Evolutionary conservation across 345 rosid species (phyloP), one percentile per base, ranked within the genome.

Genomic region (Pugionium dolabratum): DNA sequence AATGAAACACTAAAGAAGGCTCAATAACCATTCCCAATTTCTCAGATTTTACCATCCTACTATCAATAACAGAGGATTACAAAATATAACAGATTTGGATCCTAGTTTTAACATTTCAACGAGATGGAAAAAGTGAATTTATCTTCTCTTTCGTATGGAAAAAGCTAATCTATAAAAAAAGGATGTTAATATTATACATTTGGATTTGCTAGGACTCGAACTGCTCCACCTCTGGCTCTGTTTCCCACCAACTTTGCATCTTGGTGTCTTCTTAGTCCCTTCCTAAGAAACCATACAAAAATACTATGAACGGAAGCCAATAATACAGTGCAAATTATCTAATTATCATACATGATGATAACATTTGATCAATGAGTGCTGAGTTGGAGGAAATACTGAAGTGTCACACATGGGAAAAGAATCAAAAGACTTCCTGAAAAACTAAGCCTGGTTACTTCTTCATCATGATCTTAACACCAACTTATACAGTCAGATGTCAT

Each of bases 171-270:
- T 18, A 18, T 0, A 18, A 18, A 18, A 50, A 52, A 73, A 71
- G 71, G 72, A 62, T 76, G 4, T 79, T 62, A 75, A 83, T 67
- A 62, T 77, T 80, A 73, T 83, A 91, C 96, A 78, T 91, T 85
- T 54, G 94, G 79, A 71, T 75, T 83, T 1, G 94, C 93, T 71
- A 85, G 81, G 46, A 88, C 61, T 37, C 52, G 82, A 65, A 85
- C 82, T 58, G 83, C 81, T 68, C 75, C 89, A 56, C 82, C 67
- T 75, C 77, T 88, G 76, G 71, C 69, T 71, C 80, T 79, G 8
- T 72, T 47, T 26, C 69, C 36, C 45, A 59, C 66, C 60, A 67
- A 54, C 29, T 68, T 76, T 40, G 67, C 58, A 80, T 57, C 72
- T 25, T 61, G 81, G 39, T 75, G 65, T 62, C 73, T 75, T 56